Evolutionary conservation across 225 moss, liverwort and hornwort species (phyloP).

Genomic region (Sphagnum tenellum): DNA sequence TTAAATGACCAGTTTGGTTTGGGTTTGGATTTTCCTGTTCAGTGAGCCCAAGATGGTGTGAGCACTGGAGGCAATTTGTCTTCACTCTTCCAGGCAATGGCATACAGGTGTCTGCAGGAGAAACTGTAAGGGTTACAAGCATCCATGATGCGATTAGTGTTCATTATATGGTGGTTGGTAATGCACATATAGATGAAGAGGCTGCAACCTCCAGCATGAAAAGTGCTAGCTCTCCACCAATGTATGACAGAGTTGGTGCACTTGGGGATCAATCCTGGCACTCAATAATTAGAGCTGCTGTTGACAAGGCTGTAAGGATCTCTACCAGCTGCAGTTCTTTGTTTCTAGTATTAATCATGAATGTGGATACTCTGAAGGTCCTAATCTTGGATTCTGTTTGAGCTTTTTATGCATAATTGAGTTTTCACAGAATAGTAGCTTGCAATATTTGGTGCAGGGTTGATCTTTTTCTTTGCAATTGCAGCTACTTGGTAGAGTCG

Average conservation of each 20-base stretch:
- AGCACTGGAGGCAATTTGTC: conserved; percentile 92
- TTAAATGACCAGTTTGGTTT: too few species aligned
- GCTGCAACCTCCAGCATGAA: background rate
- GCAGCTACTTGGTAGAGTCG: conserved; percentile 30
- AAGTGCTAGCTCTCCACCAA: background rate
- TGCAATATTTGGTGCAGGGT: too few species aligned
- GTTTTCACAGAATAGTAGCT: too few species aligned
- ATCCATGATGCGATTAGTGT: conserved; percentile 64
- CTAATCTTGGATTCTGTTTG: too few species aligned
- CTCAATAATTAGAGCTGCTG: conserved; percentile 31
- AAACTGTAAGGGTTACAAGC: conserved; percentile 26
- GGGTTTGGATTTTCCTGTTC: background rate
- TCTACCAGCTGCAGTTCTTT: too few species aligned
- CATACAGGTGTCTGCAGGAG: conserved; percentile 33
- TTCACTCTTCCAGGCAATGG: conserved; percentile 62
- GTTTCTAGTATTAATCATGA: too few species aligned
- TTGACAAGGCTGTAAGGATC: conserved; percentile 38
- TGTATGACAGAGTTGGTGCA: conserved; percentile 20
- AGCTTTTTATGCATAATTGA: too few species aligned
- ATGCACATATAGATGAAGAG: too few species aligned
- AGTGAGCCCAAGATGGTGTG: conserved; percentile 47
- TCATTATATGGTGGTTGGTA: conserved; percentile 33
- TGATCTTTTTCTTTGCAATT: background rate
- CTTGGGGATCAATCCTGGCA: conserved; percentile 53
- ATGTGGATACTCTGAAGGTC: too few species aligned